Conservation (phyloP, 1,284 basidiomycete species). For the Leccinum subspadiceum region DNA sequence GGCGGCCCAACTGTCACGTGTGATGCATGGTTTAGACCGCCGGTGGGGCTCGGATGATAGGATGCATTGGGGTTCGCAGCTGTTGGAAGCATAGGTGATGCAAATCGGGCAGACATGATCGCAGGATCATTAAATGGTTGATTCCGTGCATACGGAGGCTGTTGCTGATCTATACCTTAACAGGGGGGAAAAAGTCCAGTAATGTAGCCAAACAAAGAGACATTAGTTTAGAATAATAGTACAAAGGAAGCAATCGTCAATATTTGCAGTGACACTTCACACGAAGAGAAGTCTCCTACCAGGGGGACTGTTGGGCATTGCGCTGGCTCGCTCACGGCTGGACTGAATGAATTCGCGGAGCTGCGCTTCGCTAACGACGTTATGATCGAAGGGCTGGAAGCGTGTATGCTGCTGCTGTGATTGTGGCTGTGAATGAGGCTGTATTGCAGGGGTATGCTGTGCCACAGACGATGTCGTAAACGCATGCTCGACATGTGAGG, state of each 20-base stretch:
- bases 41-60: conserved; percentile 7
- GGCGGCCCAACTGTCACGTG: conserved; percentile 55
- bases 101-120: conserved; percentile 75
- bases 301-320: conserved; percentile 36
- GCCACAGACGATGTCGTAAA: conserved; percentile 47
- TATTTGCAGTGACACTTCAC: conserved; percentile 32
- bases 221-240: conserved; percentile 18
- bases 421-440: conserved; percentile 28
- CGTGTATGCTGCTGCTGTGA: conserved; percentile 39
- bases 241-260: conserved; percentile 36
- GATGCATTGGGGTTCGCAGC: conserved; percentile 12
- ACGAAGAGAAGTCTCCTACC: conserved; percentile 52
- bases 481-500: conserved; percentile 45
- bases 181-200: conserved; percentile 13
- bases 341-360: conserved; percentile 70
- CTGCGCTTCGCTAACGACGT: conserved; percentile 64
- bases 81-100: conserved; percentile 35
- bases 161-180: conserved; percentile 36
- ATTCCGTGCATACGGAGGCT: conserved; percentile 37
- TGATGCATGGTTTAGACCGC: conserved; percentile 20
- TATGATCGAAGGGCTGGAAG: conserved; percentile 58
- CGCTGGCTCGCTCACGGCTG: conserved; percentile 54
- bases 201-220: conserved; percentile 15
- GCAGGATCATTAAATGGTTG: conserved; percentile 72
- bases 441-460: conserved; percentile 45